phyloP scores from a whole-genome alignment of 2,329 filamentous ascomycete species.

The Xylariaceae sp. region DNA sequence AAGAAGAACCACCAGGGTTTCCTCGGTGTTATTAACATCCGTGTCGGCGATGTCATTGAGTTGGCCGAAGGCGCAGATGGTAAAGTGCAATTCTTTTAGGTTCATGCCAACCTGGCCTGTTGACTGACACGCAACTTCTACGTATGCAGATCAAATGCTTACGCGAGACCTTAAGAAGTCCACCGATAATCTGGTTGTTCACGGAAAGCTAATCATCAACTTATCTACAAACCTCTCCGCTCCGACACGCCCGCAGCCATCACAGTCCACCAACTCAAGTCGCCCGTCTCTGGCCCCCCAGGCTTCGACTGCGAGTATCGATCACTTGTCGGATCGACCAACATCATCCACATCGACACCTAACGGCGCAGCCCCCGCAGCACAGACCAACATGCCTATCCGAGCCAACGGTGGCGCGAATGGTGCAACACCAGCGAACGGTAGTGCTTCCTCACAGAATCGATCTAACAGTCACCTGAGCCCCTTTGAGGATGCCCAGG shows the following conservation, averaged over 20 bases:
- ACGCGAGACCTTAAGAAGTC: constrained; percentile 96
- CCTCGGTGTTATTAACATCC: constrained; percentile 93
- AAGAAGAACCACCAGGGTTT: constrained; percentile 99
- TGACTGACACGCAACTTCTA: constrained; percentile 26
- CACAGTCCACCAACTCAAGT: constrained; percentile 38
- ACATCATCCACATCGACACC: constrained; percentile 48
- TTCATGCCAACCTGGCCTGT: constrained; percentile 25
- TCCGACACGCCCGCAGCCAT: constrained; percentile 51
- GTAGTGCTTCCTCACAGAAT: constrained; percentile 35
- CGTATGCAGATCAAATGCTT: constrained; percentile 84
- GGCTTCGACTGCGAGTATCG: constrained; percentile 41
- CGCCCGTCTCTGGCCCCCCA: constrained; percentile 44
- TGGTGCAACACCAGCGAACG: constrained; percentile 34
- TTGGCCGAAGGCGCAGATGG: constrained; percentile 85
- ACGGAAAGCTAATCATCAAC: constrained; percentile 96
- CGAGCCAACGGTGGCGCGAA: constrained; percentile 46
- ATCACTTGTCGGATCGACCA: constrained; percentile 44
- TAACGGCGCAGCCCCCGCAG: constrained; percentile 41
- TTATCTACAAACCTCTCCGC: constrained; percentile 81
- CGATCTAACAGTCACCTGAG: constrained; percentile 60
- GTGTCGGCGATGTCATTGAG: constrained; percentile 91
- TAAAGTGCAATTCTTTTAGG: constrained; percentile 36
- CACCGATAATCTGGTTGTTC: constrained; percentile 94
- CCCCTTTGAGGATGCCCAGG: constrained; percentile 94
- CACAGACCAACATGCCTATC: constrained; percentile 38